A percentile compares a stretch with the other conserved stretches of the same genome.
phyloP scores from a whole-genome alignment of 225 moss, liverwort and hornwort genomes.

The Polytrichum commune region DNA sequence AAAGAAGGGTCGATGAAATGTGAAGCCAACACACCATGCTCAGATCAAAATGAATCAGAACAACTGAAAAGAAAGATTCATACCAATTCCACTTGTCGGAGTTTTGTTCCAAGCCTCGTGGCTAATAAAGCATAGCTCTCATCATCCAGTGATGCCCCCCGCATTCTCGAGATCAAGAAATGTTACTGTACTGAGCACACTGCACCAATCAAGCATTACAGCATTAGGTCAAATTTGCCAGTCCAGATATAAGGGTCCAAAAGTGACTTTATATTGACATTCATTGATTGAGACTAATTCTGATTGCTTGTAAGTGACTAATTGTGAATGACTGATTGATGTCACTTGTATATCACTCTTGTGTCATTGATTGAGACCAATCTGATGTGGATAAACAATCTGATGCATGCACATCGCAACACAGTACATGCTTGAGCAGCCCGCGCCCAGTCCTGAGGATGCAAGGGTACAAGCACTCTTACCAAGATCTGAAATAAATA shows the following conservation, averaged over 20 bases:
- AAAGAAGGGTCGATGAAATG: too few species aligned
- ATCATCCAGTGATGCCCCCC: constrained; percentile 50
- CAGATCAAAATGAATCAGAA: too few species aligned
- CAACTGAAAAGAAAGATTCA: neutral
- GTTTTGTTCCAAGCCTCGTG: constrained; percentile 39
- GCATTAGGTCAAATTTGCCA: neutral
- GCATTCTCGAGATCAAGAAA: constrained; percentile 64
- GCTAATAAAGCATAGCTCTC: constrained; percentile 41
- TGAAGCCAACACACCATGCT: too few species aligned
- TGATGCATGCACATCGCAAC: constrained; percentile 46
- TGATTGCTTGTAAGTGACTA: too few species aligned
- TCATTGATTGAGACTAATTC: too few species aligned
- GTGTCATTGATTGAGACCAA: too few species aligned
- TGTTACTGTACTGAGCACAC: constrained; percentile 44
- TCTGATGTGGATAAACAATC: neutral
- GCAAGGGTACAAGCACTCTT: constrained; percentile 41
- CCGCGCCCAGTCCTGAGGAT: constrained; percentile 51
- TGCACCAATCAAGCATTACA: constrained; percentile 8
- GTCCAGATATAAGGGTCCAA: too few species aligned
- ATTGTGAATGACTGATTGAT: too few species aligned
- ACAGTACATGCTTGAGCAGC: constrained; percentile 44
- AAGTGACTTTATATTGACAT: too few species aligned
- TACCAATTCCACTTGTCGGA: constrained; percentile 62
- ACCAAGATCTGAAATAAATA: constrained; percentile 28
- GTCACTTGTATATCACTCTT: too few species aligned